Conservation (phyloP, 192 early-diverging fungal genomes). For the Coemansia sp. region DNA sequence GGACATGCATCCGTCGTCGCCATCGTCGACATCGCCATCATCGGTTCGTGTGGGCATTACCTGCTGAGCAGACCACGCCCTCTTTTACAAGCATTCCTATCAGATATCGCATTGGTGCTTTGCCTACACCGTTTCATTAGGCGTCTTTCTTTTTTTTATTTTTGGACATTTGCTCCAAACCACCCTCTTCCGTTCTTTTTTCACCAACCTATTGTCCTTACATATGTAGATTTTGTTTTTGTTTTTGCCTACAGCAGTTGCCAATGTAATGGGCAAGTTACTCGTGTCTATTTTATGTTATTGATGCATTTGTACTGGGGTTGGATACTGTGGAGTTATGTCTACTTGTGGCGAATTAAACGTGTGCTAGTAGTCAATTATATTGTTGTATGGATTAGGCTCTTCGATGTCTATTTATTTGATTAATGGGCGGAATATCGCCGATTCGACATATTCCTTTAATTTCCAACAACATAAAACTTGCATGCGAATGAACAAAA, state of each 20-base stretch:
- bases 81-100: background rate
- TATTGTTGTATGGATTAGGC: too few species aligned
- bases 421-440: too few species aligned
- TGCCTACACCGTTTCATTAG: background rate
- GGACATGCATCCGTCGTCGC: slow-evolving; percentile 7
- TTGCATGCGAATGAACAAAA: background rate
- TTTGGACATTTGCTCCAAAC: background rate
- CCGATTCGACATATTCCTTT: too few species aligned
- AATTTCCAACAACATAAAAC: background rate
- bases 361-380: background rate
- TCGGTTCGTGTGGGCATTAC: slow-evolving; percentile 26
- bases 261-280: background rate
- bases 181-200: background rate
- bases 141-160: background rate
- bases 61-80: slow-evolving; percentile 12
- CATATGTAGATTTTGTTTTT: background rate
- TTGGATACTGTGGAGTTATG: background rate
- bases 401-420: too few species aligned
- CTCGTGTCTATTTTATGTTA: background rate
- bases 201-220: background rate
- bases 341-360: background rate
- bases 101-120: background rate
- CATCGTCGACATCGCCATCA: slow-evolving; percentile 12
- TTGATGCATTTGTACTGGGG: background rate
- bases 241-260: slow-evolving; percentile 7